Evolutionary conservation across 345 rosid genomes (phyloP).

Genomic region (Dipteronia dyeriana): DNA sequence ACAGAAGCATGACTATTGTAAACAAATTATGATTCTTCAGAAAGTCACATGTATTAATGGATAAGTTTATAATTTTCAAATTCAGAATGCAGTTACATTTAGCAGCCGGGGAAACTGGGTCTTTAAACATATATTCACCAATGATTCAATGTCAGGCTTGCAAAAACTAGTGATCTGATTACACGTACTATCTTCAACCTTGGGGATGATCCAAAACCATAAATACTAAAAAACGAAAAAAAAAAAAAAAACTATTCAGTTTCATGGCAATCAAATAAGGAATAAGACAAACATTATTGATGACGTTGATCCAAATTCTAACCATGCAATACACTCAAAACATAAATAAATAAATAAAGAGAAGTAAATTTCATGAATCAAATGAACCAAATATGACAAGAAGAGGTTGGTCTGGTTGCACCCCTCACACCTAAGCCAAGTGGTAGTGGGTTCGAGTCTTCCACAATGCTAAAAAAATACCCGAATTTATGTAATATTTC

Average conservation of each 20-base stretch:
- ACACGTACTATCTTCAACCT: background rate
- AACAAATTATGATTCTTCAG: background rate
- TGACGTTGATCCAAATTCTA: too few relatives aligned
- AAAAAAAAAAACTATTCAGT: background rate
- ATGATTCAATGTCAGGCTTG: constrained; percentile 65
- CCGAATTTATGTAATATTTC: too few relatives aligned
- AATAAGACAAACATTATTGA: too few relatives aligned
- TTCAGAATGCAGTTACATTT: constrained; percentile 46
- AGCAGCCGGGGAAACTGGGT: constrained; percentile 74
- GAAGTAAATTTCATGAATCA: background rate
- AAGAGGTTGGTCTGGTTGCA: too few relatives aligned
- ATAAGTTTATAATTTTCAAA: background rate
- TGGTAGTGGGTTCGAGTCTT: too few relatives aligned
- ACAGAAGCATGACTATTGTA: too few relatives aligned
- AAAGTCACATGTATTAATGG: background rate
- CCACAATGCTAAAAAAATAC: too few relatives aligned
- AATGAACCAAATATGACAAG: too few relatives aligned
- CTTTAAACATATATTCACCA: constrained; percentile 59
- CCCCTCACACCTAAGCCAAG: too few relatives aligned
- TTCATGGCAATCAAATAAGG: background rate
- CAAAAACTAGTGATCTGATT: constrained; percentile 22
- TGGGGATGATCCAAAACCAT: background rate
- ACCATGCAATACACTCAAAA: background rate
- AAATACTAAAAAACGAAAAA: background rate
- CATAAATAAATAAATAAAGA: background rate